Evolutionary conservation across 345 rosid species (phyloP).

Genomic region (Hibiscus tridactylites): DNA sequence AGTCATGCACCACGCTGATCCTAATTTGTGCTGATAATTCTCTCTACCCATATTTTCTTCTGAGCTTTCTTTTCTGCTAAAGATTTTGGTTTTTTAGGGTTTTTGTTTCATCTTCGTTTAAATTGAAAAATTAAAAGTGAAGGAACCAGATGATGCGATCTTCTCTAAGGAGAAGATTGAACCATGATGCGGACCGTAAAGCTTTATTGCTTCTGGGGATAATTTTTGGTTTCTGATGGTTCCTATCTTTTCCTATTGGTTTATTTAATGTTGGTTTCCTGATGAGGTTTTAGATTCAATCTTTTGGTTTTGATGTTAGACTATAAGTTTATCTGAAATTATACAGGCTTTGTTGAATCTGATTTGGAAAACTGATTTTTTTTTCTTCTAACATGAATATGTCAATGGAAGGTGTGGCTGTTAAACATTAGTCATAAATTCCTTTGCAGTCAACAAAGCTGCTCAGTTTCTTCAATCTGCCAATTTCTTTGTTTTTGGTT

Average conservation of each 20-base stretch:
- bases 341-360: too few species aligned
- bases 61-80: slow-evolving; percentile 25
- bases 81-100: not conserved
- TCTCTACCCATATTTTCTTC: slow-evolving; percentile 33
- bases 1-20: slow-evolving; percentile 64
- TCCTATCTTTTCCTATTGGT: not conserved
- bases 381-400: too few species aligned
- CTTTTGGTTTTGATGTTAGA: too few species aligned
- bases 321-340: too few species aligned
- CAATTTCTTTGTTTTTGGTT: too few species aligned
- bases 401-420: slow-evolving; percentile 45
- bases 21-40: slow-evolving; percentile 38
- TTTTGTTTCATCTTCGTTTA: not conserved
- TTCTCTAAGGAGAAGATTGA: slow-evolving; percentile 10
- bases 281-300: too few species aligned
- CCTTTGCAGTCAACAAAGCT: too few species aligned
- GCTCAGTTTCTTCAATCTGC: too few species aligned
- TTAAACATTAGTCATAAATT: too few species aligned
- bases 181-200: slow-evolving; percentile 67
- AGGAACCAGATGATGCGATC: slow-evolving; percentile 37
- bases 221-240: slow-evolving; percentile 49
- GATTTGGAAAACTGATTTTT: too few species aligned
- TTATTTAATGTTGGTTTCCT: too few species aligned
- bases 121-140: not conserved
- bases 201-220: slow-evolving; percentile 40